A percentile compares a stretch with the other conserved stretches of the same genome.
These are phyloP conservation scores for Leptographium procerum DNA, from an alignment of 2,329 filamentous ascomycete species.

Conservation along the genomic window DNA sequence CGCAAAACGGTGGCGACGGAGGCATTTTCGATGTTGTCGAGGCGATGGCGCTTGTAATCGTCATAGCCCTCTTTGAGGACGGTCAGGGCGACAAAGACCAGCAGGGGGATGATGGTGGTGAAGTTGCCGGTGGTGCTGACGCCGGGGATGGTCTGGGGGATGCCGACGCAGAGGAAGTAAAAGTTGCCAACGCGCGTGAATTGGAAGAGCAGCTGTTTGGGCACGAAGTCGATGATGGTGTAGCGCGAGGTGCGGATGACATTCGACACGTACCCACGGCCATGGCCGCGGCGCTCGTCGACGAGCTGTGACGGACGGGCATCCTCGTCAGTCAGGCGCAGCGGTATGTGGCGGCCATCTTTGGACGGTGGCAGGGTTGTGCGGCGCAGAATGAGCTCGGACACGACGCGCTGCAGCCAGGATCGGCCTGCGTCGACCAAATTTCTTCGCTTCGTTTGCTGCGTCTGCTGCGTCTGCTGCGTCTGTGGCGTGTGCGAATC, in stretches of 20 bases:
- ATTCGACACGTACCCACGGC: conserved; percentile 39
- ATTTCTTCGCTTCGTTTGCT: neutral
- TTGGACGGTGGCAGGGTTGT: conserved; percentile 14
- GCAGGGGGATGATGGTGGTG: conserved; percentile 61
- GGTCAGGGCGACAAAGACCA: conserved; percentile 69
- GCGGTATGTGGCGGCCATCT: conserved; percentile 17
- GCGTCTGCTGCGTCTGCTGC: neutral
- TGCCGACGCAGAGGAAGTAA: conserved; percentile 72
- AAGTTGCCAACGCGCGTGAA: conserved; percentile 83
- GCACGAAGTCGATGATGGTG: conserved; percentile 73
- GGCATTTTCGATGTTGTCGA: conserved; percentile 73
- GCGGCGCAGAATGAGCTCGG: conserved; percentile 25
- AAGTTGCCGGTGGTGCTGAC: conserved; percentile 65
- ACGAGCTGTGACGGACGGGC: conserved; percentile 20
- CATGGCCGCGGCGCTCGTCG: conserved; percentile 40
- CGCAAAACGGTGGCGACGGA: conserved; percentile 35
- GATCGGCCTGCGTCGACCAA: neutral
- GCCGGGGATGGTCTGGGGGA: conserved; percentile 71
- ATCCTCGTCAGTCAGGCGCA: conserved; percentile 24
- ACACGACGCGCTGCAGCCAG: conserved; percentile 27
- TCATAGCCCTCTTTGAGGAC: conserved; percentile 82
- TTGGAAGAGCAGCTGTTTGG: conserved; percentile 74
- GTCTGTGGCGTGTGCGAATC: neutral
- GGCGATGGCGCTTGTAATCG: conserved; percentile 65
- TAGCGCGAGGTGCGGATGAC: conserved; percentile 76